These are phyloP conservation scores for Podaxis pistillaris DNA, from an alignment of 768 basidiomycete genomes.

Conservation along the genomic window DNA sequence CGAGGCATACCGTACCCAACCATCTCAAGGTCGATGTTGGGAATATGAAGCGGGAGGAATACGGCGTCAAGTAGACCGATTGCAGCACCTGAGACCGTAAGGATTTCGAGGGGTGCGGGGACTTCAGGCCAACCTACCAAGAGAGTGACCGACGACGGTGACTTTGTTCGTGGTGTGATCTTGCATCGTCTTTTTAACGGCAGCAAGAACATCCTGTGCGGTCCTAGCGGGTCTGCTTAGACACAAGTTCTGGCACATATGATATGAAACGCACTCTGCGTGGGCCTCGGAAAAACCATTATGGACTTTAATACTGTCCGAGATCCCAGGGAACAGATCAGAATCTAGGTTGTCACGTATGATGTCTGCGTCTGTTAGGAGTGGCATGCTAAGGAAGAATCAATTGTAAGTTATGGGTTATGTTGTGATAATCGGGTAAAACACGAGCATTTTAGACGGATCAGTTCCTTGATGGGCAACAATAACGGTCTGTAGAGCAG, in stretches of 20 bases:
- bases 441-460: slow-evolving; percentile 16
- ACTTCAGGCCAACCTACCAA: slow-evolving; percentile 4
- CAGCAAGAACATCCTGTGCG: slow-evolving; percentile 35
- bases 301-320: slow-evolving; percentile 44
- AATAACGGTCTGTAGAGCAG: slow-evolving; percentile 28
- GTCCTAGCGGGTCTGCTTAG: slow-evolving; percentile 23
- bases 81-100: slow-evolving; percentile 42
- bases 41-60: slow-evolving; percentile 47
- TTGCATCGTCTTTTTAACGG: slow-evolving; percentile 14
- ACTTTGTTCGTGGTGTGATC: slow-evolving; percentile 27
- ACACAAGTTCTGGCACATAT: too few species aligned
- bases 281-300: slow-evolving; percentile 54
- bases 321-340: slow-evolving; percentile 54
- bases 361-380: slow-evolving; percentile 49
- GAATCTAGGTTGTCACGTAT: slow-evolving; percentile 36
- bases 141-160: slow-evolving; percentile 34
- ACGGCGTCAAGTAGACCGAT: slow-evolving; percentile 51
- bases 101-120: background rate
- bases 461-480: slow-evolving; percentile 33
- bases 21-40: slow-evolving; percentile 34
- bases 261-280: slow-evolving; percentile 23
- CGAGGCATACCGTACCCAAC: slow-evolving; percentile 51
- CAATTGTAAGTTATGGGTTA: background rate
- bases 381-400: slow-evolving; percentile 34
- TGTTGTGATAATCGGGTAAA: background rate